Conservation (phyloP, 306 rosid genomes). For the Glycine soja region DNA sequence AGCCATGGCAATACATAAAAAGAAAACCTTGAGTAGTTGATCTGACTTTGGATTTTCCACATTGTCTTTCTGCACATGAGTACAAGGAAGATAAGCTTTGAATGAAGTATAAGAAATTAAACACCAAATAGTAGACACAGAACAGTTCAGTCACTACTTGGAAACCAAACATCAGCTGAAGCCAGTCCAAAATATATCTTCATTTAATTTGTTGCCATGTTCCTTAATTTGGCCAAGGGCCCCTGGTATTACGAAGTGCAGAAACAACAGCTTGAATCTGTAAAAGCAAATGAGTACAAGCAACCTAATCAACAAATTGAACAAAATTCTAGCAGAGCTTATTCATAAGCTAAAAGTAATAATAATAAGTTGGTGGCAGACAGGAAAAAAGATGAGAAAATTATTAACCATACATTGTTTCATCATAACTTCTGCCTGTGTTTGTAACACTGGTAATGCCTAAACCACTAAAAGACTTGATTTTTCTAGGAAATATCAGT, state of each 20-base stretch:
- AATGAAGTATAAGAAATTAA: slow-evolving; percentile 19
- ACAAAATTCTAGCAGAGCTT: slow-evolving; percentile 9
- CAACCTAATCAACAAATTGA: slow-evolving; percentile 12
- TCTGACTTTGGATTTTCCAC: slow-evolving; percentile 84
- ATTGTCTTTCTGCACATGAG: slow-evolving; percentile 69
- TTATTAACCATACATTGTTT: background rate
- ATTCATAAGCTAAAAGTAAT: slow-evolving; percentile 34
- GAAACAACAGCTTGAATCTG: slow-evolving; percentile 81
- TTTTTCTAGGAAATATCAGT: background rate
- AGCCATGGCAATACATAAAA: slow-evolving; percentile 32
- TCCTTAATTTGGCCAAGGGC: slow-evolving; percentile 84
- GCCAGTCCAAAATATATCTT: slow-evolving; percentile 97
- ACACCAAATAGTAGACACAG: slow-evolving; percentile 38
- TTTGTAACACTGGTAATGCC: slow-evolving; percentile 4
- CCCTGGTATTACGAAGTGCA: slow-evolving; percentile 87
- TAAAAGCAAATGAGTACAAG: slow-evolving; percentile 5
- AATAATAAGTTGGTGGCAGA: background rate
- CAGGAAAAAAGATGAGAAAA: slow-evolving; percentile 16
- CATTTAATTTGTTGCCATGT: slow-evolving; percentile 63
- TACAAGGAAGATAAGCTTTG: slow-evolving; percentile 38
- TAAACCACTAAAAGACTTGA: background rate
- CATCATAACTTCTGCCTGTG: slow-evolving; percentile 25
- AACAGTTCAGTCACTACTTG: slow-evolving; percentile 65
- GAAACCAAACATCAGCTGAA: slow-evolving; percentile 90
- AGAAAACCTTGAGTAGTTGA: slow-evolving; percentile 77